Evolutionary conservation across 371 early-diverging fungal species (phyloP).

Genomic region (Haplosporangium sp.): DNA sequence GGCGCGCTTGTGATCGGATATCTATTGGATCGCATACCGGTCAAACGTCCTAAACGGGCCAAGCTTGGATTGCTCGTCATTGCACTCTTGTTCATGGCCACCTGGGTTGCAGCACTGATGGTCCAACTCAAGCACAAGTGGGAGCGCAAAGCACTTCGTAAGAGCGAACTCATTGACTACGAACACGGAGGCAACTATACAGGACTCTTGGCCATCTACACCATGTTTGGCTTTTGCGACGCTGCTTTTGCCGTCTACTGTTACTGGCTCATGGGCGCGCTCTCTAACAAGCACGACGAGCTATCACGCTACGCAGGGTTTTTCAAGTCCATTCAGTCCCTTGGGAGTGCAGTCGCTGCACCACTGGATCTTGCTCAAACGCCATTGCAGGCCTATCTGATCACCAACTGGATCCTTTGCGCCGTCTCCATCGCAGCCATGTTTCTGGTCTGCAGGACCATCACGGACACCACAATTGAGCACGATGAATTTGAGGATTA

Average conservation of each 20-base stretch:
- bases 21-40: slow-evolving; percentile 63
- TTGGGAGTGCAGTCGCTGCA: slow-evolving; percentile 58
- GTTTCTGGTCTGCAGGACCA: slow-evolving; percentile 51
- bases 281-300: slow-evolving; percentile 75
- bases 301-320: slow-evolving; percentile 81
- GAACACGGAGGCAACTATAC: slow-evolving; percentile 57
- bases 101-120: slow-evolving; percentile 76
- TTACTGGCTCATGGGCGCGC: slow-evolving; percentile 82
- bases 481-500: slow-evolving; percentile 4
- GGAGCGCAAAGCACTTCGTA: slow-evolving; percentile 11
- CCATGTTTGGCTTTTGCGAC: slow-evolving; percentile 77
- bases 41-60: slow-evolving; percentile 65
- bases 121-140: slow-evolving; percentile 66
- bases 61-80: slow-evolving; percentile 61
- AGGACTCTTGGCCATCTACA: slow-evolving; percentile 69
- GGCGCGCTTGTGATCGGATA: slow-evolving; percentile 69
- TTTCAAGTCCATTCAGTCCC: slow-evolving; percentile 60
- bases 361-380: slow-evolving; percentile 52
- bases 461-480: slow-evolving; percentile 46
- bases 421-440: slow-evolving; percentile 51
- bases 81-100: slow-evolving; percentile 63
- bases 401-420: slow-evolving; percentile 59
- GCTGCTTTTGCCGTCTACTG: slow-evolving; percentile 72
- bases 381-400: slow-evolving; percentile 43
- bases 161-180: slow-evolving; percentile 40